A percentile compares a stretch with the other conserved stretches of the same genome.
Evolutionary conservation across 805 yeast species (phyloP).

Genomic region (Candida manassasensis): DNA sequence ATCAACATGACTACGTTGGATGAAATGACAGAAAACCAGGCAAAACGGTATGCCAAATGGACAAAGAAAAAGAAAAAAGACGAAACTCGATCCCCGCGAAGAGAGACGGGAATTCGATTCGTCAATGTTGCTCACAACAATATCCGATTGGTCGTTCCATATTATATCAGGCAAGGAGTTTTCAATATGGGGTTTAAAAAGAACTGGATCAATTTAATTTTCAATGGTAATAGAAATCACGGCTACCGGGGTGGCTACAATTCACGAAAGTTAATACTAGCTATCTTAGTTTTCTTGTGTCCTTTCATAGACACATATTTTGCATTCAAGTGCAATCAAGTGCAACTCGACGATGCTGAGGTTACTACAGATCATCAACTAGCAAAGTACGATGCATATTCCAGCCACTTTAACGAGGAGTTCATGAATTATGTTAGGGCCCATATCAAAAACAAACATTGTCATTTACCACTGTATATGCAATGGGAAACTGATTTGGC

Average conservation of each 20-base stretch:
- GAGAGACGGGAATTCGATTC: constrained; percentile 34
- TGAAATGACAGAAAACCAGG: constrained; percentile 35
- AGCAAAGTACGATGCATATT: constrained; percentile 8
- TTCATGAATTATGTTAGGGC: constrained; percentile 11
- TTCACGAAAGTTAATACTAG: constrained; percentile 10
- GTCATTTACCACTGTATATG: constrained; percentile 15
- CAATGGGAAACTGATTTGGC: too few species aligned
- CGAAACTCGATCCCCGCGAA: constrained; percentile 10
- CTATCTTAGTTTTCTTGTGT: constrained; percentile 12
- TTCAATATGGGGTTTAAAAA: constrained; percentile 32
- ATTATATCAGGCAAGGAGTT: constrained; percentile 26
- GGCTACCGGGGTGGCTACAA: constrained; percentile 10
- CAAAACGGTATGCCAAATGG: constrained; percentile 28
- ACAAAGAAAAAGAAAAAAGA: constrained; percentile 9
- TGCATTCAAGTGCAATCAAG: constrained; percentile 2
- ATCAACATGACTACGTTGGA: constrained; percentile 58
- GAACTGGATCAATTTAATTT: constrained; percentile 34
- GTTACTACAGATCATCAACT: neutral
- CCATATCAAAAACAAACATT: constrained; percentile 13
- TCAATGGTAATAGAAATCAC: constrained; percentile 20
- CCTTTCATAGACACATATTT: constrained; percentile 21
- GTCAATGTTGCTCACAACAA: constrained; percentile 36
- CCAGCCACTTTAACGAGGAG: constrained; percentile 7
- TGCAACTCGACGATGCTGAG: neutral
- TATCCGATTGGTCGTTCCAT: constrained; percentile 33